Evolutionary conservation across 176 grass and related monocot species (phyloP).

Genomic region (Typha latifolia): DNA sequence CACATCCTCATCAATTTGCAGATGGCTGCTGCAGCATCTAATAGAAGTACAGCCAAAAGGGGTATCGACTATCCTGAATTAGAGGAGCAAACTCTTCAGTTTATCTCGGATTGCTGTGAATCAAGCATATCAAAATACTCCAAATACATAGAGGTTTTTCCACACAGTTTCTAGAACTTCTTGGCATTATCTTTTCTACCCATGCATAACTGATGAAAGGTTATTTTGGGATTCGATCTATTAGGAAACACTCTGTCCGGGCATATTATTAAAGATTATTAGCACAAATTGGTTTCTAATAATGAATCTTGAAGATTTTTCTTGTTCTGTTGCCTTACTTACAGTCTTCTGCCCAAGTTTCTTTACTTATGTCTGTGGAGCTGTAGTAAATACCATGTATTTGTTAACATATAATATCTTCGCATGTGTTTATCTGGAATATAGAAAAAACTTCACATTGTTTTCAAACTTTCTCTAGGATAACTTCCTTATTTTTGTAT

Average conservation of each 20-base stretch:
- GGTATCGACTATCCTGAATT: slow-evolving; percentile 57
- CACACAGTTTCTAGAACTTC: neutral
- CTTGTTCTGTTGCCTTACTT: neutral
- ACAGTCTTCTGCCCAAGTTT: neutral
- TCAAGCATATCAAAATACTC: slow-evolving; percentile 64
- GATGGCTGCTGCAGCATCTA: slow-evolving; percentile 84
- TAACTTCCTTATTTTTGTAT: too few species aligned
- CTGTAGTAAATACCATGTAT: too few species aligned
- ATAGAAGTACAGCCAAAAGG: slow-evolving; percentile 44
- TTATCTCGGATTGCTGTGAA: slow-evolving; percentile 86
- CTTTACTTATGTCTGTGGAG: too few species aligned
- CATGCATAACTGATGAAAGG: neutral
- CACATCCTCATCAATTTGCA: slow-evolving; percentile 24
- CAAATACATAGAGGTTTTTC: slow-evolving; percentile 64
- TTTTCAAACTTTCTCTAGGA: too few species aligned
- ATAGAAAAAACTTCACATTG: neutral
- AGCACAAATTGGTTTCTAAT: neutral
- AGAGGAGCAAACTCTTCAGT: slow-evolving; percentile 85
- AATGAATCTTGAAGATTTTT: neutral
- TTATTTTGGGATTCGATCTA: neutral
- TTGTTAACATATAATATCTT: too few species aligned
- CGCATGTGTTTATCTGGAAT: too few species aligned
- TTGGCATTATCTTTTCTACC: neutral
- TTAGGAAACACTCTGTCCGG: neutral
- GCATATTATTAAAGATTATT: neutral